Percentiles rank a stretch among this genome's conserved stretches.
These are phyloP conservation scores for Leccinellum luteum DNA, from an alignment of 768 basidiomycete genomes.

Conservation along the genomic window DNA sequence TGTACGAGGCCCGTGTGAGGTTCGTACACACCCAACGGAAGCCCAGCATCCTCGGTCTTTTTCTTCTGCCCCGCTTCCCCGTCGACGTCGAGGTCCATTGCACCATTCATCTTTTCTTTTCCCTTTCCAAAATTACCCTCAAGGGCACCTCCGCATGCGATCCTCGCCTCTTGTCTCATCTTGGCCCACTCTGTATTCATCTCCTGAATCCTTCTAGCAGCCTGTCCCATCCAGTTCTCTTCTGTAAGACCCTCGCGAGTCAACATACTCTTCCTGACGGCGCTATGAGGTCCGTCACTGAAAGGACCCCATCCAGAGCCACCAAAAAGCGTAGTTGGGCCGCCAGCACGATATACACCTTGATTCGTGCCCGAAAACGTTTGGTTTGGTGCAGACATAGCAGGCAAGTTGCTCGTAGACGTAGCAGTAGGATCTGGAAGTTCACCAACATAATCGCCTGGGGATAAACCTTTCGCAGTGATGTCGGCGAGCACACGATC, in stretches of 20 bases:
- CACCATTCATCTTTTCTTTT: constrained; percentile 31
- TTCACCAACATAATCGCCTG: constrained; percentile 81
- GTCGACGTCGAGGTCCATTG: constrained; percentile 29
- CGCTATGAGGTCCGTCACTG: constrained; percentile 82
- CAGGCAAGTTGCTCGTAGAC: constrained; percentile 42
- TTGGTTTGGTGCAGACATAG: constrained; percentile 27
- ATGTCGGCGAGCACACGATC: constrained; percentile 76
- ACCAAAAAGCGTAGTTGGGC: constrained; percentile 91
- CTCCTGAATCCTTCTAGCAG: constrained; percentile 62
- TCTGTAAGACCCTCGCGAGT: constrained; percentile 77
- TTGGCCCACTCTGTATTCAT: constrained; percentile 63
- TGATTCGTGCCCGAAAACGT: constrained; percentile 44
- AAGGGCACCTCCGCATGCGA: constrained; percentile 47
- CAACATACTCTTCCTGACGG: constrained; percentile 76
- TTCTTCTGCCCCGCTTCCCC: constrained; percentile 26
- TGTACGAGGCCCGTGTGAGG: constrained; percentile 74
- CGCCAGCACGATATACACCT: constrained; percentile 88
- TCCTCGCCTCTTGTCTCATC: constrained; percentile 54
- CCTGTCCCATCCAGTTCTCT: constrained; percentile 92
- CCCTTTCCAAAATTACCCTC: constrained; percentile 35
- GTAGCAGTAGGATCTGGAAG: constrained; percentile 70
- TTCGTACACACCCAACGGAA: constrained; percentile 75
- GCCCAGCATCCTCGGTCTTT: constrained; percentile 29
- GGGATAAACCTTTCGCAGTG: constrained; percentile 74
- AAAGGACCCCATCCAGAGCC: constrained; percentile 82